Evolutionary conservation across 495 filamentous ascomycete species (phyloP).

Genomic region (Penicillium waksmanii): DNA sequence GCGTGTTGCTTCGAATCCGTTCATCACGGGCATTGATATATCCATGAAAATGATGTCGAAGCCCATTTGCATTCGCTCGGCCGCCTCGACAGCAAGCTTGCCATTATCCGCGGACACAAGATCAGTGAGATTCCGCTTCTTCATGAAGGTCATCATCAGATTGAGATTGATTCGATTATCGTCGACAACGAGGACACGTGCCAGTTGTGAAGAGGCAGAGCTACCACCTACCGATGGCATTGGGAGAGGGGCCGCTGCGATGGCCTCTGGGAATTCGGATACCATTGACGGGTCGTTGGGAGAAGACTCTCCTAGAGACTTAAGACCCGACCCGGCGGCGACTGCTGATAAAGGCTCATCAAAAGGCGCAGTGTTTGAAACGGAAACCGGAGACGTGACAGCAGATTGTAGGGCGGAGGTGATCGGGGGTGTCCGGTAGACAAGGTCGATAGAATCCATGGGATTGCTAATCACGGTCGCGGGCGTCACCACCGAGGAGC

Average conservation of each 20-base stretch:
- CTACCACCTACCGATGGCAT: conserved; percentile 7
- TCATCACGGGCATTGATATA: conserved; percentile 78
- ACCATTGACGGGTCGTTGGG: conserved; percentile 13
- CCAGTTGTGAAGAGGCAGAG: conserved; percentile 6
- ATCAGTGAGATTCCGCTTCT: conserved; percentile 44
- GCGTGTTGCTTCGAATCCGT: conserved; percentile 73
- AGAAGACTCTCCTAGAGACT: neutral
- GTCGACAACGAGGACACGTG: conserved; percentile 66
- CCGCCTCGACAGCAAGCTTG: conserved; percentile 54
- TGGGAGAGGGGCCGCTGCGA: conserved; percentile 19
- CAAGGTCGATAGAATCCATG: conserved; percentile 20
- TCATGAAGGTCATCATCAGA: conserved; percentile 66
- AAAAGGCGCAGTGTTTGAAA: neutral
- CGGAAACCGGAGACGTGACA: neutral
- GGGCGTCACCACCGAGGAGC: conserved; percentile 19
- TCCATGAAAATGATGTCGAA: conserved; percentile 68
- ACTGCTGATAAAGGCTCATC: neutral
- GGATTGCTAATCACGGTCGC: conserved; percentile 15
- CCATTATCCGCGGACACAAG: conserved; percentile 57
- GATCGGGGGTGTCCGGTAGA: conserved; percentile 10
- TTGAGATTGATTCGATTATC: conserved; percentile 78
- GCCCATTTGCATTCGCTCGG: conserved; percentile 41
- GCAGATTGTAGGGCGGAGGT: conserved; percentile 2
- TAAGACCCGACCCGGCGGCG: neutral
- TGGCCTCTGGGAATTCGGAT: conserved; percentile 9